These are phyloP conservation scores for Cyphellophora attinorum DNA, from an alignment of 2,329 filamentous ascomycete genomes.

Conservation along the genomic window DNA sequence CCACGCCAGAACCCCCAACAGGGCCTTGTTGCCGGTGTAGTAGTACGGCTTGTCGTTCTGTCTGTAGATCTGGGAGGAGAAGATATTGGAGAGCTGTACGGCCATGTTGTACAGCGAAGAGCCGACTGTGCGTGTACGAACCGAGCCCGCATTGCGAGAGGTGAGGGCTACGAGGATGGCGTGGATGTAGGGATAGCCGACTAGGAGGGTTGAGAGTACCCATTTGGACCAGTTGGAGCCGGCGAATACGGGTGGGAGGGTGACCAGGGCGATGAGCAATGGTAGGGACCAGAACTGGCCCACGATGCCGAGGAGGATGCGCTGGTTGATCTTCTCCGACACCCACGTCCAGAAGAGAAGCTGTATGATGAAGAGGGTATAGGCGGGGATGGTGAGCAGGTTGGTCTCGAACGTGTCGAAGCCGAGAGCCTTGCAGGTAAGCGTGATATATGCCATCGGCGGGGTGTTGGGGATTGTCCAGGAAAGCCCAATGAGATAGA, in stretches of 20 bases:
- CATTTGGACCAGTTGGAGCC: conserved; percentile 42
- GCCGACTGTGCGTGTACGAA: conserved; percentile 53
- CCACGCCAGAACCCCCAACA: conserved; percentile 38
- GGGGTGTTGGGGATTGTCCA: conserved; percentile 17
- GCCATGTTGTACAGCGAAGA: conserved; percentile 42
- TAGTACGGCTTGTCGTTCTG: conserved; percentile 47
- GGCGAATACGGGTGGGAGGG: conserved; percentile 40
- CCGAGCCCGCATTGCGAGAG: conserved; percentile 53
- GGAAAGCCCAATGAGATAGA: conserved; percentile 25
- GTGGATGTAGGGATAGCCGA: conserved; percentile 49
- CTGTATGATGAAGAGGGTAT: conserved; percentile 47
- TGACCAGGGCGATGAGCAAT: conserved; percentile 43
- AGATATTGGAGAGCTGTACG: conserved; percentile 32
- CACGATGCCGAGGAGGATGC: conserved; percentile 37
- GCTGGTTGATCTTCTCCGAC: conserved; percentile 37
- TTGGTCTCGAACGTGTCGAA: conserved; percentile 39
- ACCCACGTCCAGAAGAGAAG: conserved; percentile 47
- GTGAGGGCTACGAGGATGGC: conserved; percentile 53
- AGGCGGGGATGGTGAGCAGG: conserved; percentile 52
- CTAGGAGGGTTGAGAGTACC: conserved; percentile 37
- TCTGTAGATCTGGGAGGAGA: conserved; percentile 42
- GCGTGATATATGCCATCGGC: conserved; percentile 37
- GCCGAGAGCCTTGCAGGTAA: conserved; percentile 34
- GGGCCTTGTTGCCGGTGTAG: conserved; percentile 38
- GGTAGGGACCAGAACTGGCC: conserved; percentile 53